phyloP scores from a whole-genome alignment of 2,329 filamentous ascomycete species.

The Colletotrichum chrysophilum region DNA sequence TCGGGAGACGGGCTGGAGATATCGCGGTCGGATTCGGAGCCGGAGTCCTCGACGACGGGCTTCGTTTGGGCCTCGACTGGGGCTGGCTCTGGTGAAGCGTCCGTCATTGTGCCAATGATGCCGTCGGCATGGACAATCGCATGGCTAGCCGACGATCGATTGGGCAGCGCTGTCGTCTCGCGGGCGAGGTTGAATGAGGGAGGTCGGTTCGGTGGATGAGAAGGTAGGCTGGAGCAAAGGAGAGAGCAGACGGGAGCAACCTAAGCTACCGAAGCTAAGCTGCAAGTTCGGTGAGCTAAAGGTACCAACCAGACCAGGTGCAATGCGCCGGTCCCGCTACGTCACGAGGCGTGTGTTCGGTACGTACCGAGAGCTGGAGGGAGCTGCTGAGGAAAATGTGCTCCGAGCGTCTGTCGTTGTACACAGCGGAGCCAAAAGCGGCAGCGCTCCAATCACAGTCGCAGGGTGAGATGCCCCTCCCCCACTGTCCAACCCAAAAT shows the following conservation, averaged over 20 bases:
- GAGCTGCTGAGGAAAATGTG: not conserved
- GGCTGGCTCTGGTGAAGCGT: conserved; percentile 39
- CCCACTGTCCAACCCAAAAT: not conserved
- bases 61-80: conserved; percentile 29
- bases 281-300: not conserved
- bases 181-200: not conserved
- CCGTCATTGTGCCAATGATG: conserved; percentile 44
- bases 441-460: conserved; percentile 6
- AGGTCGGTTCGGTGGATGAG: not conserved
- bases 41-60: conserved; percentile 23
- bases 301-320: not conserved
- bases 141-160: not conserved
- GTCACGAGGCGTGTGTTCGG: conserved; percentile 11
- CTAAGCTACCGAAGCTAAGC: conserved; percentile 1
- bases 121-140: conserved; percentile 5
- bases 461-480: conserved; percentile 14
- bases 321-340: conserved; percentile 6
- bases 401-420: not conserved
- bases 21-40: conserved; percentile 8
- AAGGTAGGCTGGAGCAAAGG: not conserved
- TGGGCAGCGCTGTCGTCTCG: not conserved
- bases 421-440: not conserved
- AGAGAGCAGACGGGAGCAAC: not conserved
- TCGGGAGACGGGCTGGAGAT: not conserved
- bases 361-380: not conserved